phyloP scores from a whole-genome alignment of 768 basidiomycete genomes.

The Tulasnella sp. region DNA sequence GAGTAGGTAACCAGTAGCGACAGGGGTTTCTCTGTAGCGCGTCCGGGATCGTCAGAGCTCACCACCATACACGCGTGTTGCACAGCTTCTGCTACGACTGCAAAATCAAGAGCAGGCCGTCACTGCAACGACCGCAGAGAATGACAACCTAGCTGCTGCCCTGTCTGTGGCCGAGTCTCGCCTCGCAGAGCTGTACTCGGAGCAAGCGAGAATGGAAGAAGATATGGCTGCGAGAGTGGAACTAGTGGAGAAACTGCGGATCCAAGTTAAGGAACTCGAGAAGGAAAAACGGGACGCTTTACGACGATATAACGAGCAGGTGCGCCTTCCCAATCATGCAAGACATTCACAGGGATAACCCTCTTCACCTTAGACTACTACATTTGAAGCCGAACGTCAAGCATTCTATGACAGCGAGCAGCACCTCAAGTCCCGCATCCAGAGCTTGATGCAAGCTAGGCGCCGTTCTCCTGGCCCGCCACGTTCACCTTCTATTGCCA shows the following conservation, averaged over 20 bases:
- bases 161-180: constrained; percentile 58
- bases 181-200: constrained; percentile 65
- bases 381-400: constrained; percentile 86
- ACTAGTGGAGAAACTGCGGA: constrained; percentile 66
- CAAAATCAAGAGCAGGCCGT: constrained; percentile 72
- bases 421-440: constrained; percentile 82
- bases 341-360: constrained; percentile 18
- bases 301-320: constrained; percentile 83
- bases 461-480: constrained; percentile 30
- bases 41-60: neutral
- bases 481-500: constrained; percentile 3
- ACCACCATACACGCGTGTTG: constrained; percentile 7
- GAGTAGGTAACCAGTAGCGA: constrained; percentile 21
- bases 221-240: constrained; percentile 74
- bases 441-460: constrained; percentile 56
- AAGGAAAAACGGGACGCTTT: constrained; percentile 76
- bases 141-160: constrained; percentile 48
- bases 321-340: constrained; percentile 24
- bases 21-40: neutral
- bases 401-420: constrained; percentile 89
- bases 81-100: constrained; percentile 60
- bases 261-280: constrained; percentile 73
- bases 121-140: constrained; percentile 46
- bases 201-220: constrained; percentile 68
- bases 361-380: constrained; percentile 44